Percentiles rank a stretch among this genome's conserved stretches.
These are phyloP conservation scores for Macrophomina tecta DNA, from an alignment of 2,329 filamentous ascomycete species.

Conservation along the genomic window DNA sequence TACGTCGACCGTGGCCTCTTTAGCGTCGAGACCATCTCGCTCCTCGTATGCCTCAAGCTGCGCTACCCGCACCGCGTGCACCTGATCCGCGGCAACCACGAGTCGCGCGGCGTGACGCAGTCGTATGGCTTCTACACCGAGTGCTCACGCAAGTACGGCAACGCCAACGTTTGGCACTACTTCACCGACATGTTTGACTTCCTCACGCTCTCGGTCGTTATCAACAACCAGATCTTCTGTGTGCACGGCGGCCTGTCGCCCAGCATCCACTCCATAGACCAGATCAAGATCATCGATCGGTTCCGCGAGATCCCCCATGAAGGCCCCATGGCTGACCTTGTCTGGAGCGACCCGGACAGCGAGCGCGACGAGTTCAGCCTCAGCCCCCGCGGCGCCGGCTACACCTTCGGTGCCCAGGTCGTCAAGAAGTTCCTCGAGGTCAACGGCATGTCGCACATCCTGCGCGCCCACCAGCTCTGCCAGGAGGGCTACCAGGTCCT, in stretches of 20 bases:
- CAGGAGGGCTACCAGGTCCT: constrained; percentile 98
- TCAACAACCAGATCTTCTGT: constrained; percentile 98
- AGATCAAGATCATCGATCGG: constrained; percentile 99
- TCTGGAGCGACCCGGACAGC: constrained; percentile 98
- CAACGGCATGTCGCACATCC: constrained; percentile 96
- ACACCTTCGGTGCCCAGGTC: constrained; percentile 96
- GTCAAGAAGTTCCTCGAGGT: constrained; percentile 98
- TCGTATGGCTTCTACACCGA: constrained; percentile 99
- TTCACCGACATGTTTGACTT: constrained; percentile 99
- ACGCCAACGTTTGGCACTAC: constrained; percentile 98
- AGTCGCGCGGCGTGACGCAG: constrained; percentile 95
- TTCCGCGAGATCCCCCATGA: constrained; percentile 99
- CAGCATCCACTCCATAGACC: constrained; percentile 95
- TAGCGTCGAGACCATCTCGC: constrained; percentile 97
- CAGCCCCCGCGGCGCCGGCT: constrained; percentile 90
- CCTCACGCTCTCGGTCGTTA: constrained; percentile 93
- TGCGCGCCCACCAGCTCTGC: constrained; percentile 97
- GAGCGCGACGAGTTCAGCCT: constrained; percentile 97
- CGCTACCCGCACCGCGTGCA: constrained; percentile 96
- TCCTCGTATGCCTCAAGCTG: constrained; percentile 95
- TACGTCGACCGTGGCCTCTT: constrained; percentile 99
- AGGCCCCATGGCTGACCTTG: constrained; percentile 98
- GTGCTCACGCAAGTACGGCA: constrained; percentile 96
- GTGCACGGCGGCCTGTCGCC: constrained; percentile 80
- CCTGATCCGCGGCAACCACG: constrained; percentile 96